Evolutionary conservation across 106 monocot genomes (phyloP).

Genomic region (Alisma plantagoaquatica): DNA sequence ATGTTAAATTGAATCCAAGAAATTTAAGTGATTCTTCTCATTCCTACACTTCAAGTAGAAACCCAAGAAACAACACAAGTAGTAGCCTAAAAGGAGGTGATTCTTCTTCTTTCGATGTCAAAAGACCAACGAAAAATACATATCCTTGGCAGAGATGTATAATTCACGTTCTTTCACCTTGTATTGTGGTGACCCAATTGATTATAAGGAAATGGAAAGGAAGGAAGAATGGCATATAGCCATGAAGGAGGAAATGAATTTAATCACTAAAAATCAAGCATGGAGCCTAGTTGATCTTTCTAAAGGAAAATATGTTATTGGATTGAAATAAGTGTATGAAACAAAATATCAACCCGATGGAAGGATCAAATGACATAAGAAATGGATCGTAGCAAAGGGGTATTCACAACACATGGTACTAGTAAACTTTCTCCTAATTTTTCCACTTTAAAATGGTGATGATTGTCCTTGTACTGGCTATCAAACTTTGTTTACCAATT

Average conservation of each 20-base stretch:
- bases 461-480: too few relatives aligned
- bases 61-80: slow-evolving; percentile 12
- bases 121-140: too few relatives aligned
- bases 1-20: not conserved
- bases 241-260: slow-evolving; percentile 11
- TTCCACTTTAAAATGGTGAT: too few relatives aligned
- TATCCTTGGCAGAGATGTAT: too few relatives aligned
- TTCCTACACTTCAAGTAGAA: not conserved
- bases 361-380: slow-evolving; percentile 6
- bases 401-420: slow-evolving; percentile 12
- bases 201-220: slow-evolving; percentile 15
- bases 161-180: slow-evolving; percentile 9
- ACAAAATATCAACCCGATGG: slow-evolving; percentile 7
- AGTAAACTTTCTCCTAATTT: slow-evolving; percentile 17
- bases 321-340: slow-evolving; percentile 14
- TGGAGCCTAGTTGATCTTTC: slow-evolving; percentile 3
- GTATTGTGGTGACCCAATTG: slow-evolving; percentile 5
- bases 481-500: too few relatives aligned
- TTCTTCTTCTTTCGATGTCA: too few relatives aligned
- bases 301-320: slow-evolving; percentile 8
- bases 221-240: too few relatives aligned
- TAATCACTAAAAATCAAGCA: slow-evolving; percentile 4
- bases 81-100: too few relatives aligned
- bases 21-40: slow-evolving; percentile 3
- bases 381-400: slow-evolving; percentile 11